Percentiles rank a stretch among this genome's conserved stretches.
These are phyloP conservation scores for Uronychia binucleata DNA, from an alignment of 73 alveolate genomes.

Conservation along the genomic window DNA sequence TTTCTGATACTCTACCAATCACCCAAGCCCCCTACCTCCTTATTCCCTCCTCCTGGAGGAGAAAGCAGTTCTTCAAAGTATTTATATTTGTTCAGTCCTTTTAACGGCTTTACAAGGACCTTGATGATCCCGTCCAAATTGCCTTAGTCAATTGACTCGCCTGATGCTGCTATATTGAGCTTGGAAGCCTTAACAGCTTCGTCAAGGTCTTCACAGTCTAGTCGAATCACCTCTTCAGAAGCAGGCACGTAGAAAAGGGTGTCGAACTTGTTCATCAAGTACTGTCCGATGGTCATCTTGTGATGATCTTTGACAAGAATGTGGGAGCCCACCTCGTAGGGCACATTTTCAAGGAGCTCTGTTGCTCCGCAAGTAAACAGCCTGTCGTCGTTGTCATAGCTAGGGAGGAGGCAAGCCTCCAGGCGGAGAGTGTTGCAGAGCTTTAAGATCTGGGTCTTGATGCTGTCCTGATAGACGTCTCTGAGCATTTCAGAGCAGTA, in stretches of 20 bases:
- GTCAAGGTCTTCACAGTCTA: slow-evolving; percentile 9
- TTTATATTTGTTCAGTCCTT: not conserved
- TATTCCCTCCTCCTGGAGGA: too few species aligned
- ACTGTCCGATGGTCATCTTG: not conserved
- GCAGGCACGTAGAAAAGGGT: slow-evolving; percentile 34
- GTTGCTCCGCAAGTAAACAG: slow-evolving; percentile 18
- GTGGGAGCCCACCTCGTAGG: not conserved
- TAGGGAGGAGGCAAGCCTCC: slow-evolving; percentile 13
- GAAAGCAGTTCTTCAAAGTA: slow-evolving; percentile 7
- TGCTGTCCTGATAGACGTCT: slow-evolving; percentile 56
- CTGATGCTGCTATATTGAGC: slow-evolving; percentile 32
- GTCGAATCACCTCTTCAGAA: slow-evolving; percentile 23
- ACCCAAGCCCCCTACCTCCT: too few species aligned
- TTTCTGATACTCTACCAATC: slow-evolving; percentile 19
- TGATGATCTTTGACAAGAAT: slow-evolving; percentile 21
- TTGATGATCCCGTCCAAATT: slow-evolving; percentile 11
- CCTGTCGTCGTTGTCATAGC: slow-evolving; percentile 7
- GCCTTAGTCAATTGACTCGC: slow-evolving; percentile 14
- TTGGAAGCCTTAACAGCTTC: not conserved
- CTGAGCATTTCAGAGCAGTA: slow-evolving; percentile 59
- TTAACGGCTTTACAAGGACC: slow-evolving; percentile 22
- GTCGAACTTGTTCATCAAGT: slow-evolving; percentile 14
- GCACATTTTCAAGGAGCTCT: slow-evolving; percentile 23
- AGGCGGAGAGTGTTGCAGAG: not conserved
- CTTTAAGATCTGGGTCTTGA: slow-evolving; percentile 18